Evolutionary conservation across 148 eudicot genomes (phyloP).

Genomic region (Euryodendron excelsum): DNA sequence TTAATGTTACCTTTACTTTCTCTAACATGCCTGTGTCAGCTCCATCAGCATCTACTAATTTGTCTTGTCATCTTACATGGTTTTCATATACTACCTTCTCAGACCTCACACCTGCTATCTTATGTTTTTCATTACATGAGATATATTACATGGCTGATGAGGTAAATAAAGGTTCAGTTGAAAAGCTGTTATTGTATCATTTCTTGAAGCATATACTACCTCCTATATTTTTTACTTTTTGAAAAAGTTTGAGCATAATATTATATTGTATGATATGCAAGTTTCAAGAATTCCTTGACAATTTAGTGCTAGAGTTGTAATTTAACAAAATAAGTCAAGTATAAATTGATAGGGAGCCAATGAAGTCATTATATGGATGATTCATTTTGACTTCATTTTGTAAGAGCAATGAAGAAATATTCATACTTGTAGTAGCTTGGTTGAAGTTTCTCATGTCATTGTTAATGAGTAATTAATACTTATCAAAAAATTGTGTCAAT

Average conservation of each 20-base stretch:
- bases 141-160: neutral
- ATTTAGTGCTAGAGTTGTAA: neutral
- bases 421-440: neutral
- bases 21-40: neutral
- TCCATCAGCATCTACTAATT: too few species aligned
- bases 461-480: too few species aligned
- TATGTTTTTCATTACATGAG: neutral
- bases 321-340: neutral
- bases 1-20: neutral
- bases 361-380: neutral
- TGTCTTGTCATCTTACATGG: too few species aligned
- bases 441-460: neutral
- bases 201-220: neutral
- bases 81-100: neutral
- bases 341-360: neutral
- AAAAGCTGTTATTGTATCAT: neutral
- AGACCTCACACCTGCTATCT: too few species aligned
- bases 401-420: neutral
- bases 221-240: neutral
- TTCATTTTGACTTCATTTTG: neutral
- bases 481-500: too few species aligned
- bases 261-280: neutral
- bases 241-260: neutral
- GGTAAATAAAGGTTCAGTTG: neutral
- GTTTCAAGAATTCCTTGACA: neutral